These are phyloP conservation scores for Eucalyptus pumila DNA, from an alignment of 345 rosid species.

Conservation along the genomic window DNA sequence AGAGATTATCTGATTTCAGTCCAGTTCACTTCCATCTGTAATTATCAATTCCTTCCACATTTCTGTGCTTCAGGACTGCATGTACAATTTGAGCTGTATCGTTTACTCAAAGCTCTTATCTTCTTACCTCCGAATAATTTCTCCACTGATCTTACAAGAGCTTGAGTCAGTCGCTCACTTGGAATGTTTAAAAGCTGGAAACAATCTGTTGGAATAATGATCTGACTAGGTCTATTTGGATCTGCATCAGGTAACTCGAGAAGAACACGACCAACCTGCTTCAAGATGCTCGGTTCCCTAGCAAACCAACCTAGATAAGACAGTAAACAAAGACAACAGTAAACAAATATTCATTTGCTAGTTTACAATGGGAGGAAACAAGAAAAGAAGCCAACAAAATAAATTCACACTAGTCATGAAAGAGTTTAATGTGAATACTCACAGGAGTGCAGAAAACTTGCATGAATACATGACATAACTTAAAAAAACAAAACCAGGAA, in stretches of 20 bases:
- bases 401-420: neutral
- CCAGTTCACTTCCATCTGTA: neutral
- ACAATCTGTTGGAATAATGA: constrained; percentile 65
- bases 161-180: constrained; percentile 22
- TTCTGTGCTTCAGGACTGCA: neutral
- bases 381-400: neutral
- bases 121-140: constrained; percentile 57
- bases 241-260: constrained; percentile 24
- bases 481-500: neutral
- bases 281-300: constrained; percentile 50
- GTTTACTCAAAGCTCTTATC: constrained; percentile 7
- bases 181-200: constrained; percentile 58
- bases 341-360: neutral
- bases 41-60: neutral
- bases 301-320: constrained; percentile 79
- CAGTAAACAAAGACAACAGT: neutral
- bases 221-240: constrained; percentile 20
- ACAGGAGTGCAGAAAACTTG: neutral
- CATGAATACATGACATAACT: neutral
- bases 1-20: neutral
- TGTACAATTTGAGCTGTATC: constrained; percentile 14
- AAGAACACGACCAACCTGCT: constrained; percentile 51
- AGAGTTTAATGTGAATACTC: neutral
- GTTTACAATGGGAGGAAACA: neutral
- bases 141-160: constrained; percentile 40